These are phyloP conservation scores for Kuraishia floccosa DNA, from an alignment of 805 yeast species.

Conservation along the genomic window DNA sequence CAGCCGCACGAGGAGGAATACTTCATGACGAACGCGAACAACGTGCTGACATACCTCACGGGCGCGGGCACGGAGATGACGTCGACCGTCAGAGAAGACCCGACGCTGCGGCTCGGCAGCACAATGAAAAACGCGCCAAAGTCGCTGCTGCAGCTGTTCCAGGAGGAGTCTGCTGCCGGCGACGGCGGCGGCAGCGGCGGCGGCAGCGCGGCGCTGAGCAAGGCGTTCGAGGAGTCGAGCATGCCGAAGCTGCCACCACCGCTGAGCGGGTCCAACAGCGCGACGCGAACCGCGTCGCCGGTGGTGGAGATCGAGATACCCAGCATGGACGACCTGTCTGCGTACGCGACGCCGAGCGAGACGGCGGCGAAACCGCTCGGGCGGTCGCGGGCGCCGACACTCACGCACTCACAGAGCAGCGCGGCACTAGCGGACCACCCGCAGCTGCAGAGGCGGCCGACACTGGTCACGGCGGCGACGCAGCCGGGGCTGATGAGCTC, in stretches of 20 bases:
- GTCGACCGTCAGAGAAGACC: slow-evolving; percentile 9
- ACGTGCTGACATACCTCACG: slow-evolving; percentile 7
- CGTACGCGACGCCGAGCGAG: background rate
- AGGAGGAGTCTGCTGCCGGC: slow-evolving; percentile 26
- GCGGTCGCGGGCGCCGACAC: slow-evolving; percentile 27
- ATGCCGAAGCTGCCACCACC: slow-evolving; percentile 2
- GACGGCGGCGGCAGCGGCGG: slow-evolving; percentile 4
- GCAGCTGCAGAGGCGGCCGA: too few relatives aligned
- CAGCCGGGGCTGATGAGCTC: slow-evolving; percentile 22
- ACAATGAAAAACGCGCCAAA: slow-evolving; percentile 32
- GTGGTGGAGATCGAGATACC: slow-evolving; percentile 62
- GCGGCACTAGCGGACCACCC: slow-evolving; percentile 23
- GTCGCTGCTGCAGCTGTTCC: slow-evolving; percentile 61
- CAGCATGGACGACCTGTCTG: slow-evolving; percentile 36
- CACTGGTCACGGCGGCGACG: too few relatives aligned
- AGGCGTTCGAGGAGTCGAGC: background rate
- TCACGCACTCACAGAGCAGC: slow-evolving; percentile 23
- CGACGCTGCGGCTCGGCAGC: slow-evolving; percentile 1
- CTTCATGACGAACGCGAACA: slow-evolving; percentile 6
- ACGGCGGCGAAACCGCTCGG: too few relatives aligned
- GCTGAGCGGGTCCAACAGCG: background rate
- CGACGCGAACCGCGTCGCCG: slow-evolving; percentile 38
- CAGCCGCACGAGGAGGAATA: slow-evolving; percentile 4
- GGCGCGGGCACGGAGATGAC: slow-evolving; percentile 8
- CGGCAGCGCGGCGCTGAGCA: slow-evolving; percentile 1